Evolutionary conservation across 257 asterid genomes (phyloP), one percentile per base, ranked within the genome.

Genomic region (Echium plantagineum): DNA sequence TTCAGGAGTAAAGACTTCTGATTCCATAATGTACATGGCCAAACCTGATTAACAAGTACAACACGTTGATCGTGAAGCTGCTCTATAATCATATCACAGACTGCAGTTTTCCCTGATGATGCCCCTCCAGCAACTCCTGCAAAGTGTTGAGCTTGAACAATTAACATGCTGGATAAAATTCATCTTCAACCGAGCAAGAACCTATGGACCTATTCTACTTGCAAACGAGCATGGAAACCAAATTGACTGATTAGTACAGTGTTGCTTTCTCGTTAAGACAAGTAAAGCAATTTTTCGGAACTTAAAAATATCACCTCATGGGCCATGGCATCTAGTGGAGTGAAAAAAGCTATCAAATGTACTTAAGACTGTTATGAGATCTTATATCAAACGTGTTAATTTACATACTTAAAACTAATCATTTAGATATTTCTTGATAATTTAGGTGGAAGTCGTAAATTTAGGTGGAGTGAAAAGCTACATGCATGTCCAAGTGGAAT

Each of bases 41-140:
- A 30, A 69, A 89, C 99, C 99, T 89, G 97, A 70, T 89, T 93
- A 66, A 89, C 94, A 51, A 89, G 95, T 61, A 89, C 97, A 65
- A 93, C 99, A 61, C 99, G 96, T 72, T 93, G 99, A 86, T 93
- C 99, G 48, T 48, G 94, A 66, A 81, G 87, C 74, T 83, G 91
- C 66, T 83, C 84, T 12, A 83, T 79, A 57, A 83, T 83, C 91
- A 83, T 74, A 68, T 83, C 87, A 73, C 91, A 83, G 21, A 83
- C 91, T 30, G 84, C 71, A 42, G 91, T 81, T 69, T 83, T 83
- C 65, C 91, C 87, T 64, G 91, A 83, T 30, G 91, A 83, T 20
- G 87, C 83, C 56, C 91, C 91, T 62, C 91, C 91, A 8, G 85
- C 83, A 69, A 83, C 91, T 59, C 91, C 91, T 83, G 74, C 62